Base-by-base conservation (phyloP, 208 protist genomes). In the Acanthamoeba lugdunensis region DNA sequence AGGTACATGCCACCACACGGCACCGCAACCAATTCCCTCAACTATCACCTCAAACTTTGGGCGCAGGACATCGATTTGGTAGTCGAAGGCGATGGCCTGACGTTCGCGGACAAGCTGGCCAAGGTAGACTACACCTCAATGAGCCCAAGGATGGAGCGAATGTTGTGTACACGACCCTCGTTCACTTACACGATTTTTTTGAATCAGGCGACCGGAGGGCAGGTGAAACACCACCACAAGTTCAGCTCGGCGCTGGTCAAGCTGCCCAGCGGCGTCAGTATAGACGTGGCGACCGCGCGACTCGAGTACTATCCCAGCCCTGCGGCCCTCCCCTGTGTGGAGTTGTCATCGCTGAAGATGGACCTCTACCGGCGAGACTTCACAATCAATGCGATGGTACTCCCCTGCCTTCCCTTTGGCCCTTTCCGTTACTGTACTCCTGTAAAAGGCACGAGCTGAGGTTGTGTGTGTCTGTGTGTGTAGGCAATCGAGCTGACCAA, bases 331-430 rank as follows among this genome's bases (percentile, higher is more conserved):
- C 89, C 89, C 18, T 82, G 67, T n/a, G 89, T 93, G 21, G 89
- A 93, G 45, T 45, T 93, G 25, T 93, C 89, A 28, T 93, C 89
- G 8, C 16, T 93, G n/a, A 93, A 93, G 89, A 93, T 93, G 89
- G 89, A 93, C 50, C 48, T 93, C 13, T 93, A 93, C 89, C 21
- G 89, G 1, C 16, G 89, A 7, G 89, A 93, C 50, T 93, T 93
- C 33, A 93, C 89, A 16, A 93, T 93, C 41, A 93, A 93, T 18
- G 89, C 89, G 21, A 93, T 93, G 89, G 89, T 90, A 50, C 25
- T 3, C 28, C 0, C 81, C n/a, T 25, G 61, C 2, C 9, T 14
- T 9, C 18, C n/a, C 6, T 14, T 69, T 21, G 16, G 6, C 61
- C 6, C 28, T 30, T 45, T 37, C 45, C 45, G n/a, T n/a, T n/a